phyloP scores from a whole-genome alignment of 2,329 filamentous ascomycete species.

The Trichoderma simmonsii region DNA sequence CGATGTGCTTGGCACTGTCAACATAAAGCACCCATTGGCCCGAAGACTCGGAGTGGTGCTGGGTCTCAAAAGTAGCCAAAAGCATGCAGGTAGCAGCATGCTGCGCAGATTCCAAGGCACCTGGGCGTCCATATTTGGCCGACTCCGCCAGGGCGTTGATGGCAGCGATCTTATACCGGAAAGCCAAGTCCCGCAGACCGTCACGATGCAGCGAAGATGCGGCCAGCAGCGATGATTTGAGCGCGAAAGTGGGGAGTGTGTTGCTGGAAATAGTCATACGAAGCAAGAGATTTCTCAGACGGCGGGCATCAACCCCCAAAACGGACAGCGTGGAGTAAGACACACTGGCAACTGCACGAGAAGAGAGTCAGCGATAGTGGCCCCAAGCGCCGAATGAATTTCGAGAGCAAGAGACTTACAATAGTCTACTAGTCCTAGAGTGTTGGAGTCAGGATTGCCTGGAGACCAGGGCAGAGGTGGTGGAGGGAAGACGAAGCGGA shows the following conservation, averaged over 20 bases:
- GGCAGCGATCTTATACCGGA: background rate
- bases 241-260: background rate
- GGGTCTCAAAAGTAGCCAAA: background rate
- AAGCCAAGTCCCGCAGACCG: background rate
- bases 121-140: background rate
- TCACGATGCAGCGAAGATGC: background rate
- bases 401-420: background rate
- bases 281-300: background rate
- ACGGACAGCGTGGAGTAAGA: background rate
- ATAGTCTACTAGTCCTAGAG: background rate
- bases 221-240: background rate
- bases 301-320: background rate
- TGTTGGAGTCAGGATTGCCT: background rate
- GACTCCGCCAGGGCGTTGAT: background rate
- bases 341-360: background rate
- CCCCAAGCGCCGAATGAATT: background rate
- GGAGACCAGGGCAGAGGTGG: background rate
- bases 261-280: background rate
- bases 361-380: background rate
- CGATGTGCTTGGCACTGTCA: background rate
- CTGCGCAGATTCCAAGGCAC: background rate
- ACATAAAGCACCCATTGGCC: conserved; percentile 1
- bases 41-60: background rate
- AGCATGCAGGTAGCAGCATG: conserved; percentile 1
- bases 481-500: background rate